phyloP scores from a whole-genome alignment of 805 yeast species.

The Pichia scutulata region DNA sequence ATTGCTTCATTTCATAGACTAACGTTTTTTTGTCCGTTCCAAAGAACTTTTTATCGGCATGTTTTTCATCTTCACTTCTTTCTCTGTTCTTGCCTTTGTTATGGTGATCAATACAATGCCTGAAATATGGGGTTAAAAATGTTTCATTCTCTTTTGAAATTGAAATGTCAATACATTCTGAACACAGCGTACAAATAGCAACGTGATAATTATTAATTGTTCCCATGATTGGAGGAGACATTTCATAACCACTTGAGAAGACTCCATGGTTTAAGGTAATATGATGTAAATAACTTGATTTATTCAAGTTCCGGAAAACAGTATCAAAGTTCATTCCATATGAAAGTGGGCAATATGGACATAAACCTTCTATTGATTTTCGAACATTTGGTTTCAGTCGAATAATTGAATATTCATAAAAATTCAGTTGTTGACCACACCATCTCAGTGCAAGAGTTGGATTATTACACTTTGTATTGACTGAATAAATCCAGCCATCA shows the following conservation, averaged over 20 bases:
- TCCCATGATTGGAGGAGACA: neutral
- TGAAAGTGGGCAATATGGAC: neutral
- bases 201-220: neutral
- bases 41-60: neutral
- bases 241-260: neutral
- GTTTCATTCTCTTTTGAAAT: neutral
- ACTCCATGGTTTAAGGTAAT: neutral
- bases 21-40: neutral
- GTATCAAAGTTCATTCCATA: neutral
- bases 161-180: neutral
- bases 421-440: slow-evolving; percentile 7
- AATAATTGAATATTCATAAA: slow-evolving; percentile 6
- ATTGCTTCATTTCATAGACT: neutral
- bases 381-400: neutral
- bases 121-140: neutral
- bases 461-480: neutral
- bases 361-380: neutral
- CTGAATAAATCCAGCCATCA: slow-evolving; percentile 9
- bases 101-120: neutral
- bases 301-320: neutral
- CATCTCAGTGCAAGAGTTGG: slow-evolving; percentile 6
- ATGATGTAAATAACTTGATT: neutral
- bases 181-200: neutral
- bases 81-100: neutral
- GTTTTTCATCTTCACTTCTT: neutral